Conservation (phyloP, 176 grass and related monocot species). For the Oryza rufipogon region DNA sequence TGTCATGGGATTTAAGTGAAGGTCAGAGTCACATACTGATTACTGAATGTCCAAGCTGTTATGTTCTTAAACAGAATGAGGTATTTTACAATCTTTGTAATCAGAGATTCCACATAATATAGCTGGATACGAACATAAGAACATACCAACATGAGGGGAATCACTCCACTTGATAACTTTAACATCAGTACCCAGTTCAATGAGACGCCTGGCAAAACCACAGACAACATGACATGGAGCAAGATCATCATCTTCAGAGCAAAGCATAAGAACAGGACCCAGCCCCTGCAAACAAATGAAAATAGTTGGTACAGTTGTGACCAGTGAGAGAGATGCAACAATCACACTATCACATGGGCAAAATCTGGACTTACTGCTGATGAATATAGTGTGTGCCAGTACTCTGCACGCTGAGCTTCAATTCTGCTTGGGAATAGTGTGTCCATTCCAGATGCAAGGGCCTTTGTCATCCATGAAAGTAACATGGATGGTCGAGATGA, state of each 20-base stretch:
- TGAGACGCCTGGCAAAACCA: constrained; percentile 66
- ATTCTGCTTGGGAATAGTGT: constrained; percentile 91
- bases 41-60: background rate
- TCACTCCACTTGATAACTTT: constrained; percentile 80
- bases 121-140: constrained; percentile 15
- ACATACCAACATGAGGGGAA: constrained; percentile 70
- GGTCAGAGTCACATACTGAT: background rate
- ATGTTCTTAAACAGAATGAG: background rate
- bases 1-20: background rate
- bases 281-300: constrained; percentile 55
- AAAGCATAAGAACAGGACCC: constrained; percentile 90
- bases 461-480: constrained; percentile 77
- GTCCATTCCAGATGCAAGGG: constrained; percentile 76
- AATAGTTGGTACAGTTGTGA: background rate
- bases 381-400: constrained; percentile 92
- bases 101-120: background rate
- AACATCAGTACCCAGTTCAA: constrained; percentile 78
- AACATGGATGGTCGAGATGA: constrained; percentile 56
- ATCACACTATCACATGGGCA: constrained; percentile 12
- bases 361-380: constrained; percentile 62
- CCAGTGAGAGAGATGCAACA: constrained; percentile 1
- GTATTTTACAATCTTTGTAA: constrained; percentile 17
- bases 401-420: constrained; percentile 88
- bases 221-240: constrained; percentile 77
- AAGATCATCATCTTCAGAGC: constrained; percentile 87